Base-by-base conservation (phyloP, 2,329 filamentous ascomycete species). In the Chaetomiaceae sp. region DNA sequence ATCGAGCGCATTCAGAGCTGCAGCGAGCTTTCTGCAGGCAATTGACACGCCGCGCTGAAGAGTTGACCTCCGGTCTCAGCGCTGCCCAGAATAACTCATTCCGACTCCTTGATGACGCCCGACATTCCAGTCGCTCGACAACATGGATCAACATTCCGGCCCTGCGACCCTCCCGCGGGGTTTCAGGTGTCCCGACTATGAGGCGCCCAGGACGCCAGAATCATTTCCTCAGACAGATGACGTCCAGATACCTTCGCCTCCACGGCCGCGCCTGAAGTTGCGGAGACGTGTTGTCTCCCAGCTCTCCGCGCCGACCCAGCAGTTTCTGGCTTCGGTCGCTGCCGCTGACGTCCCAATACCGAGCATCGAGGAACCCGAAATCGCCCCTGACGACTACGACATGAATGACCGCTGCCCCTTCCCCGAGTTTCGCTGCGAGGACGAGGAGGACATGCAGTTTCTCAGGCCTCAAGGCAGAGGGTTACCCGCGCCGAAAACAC, bases 311-410 rank as follows among this genome's bases (percentile, higher is more conserved):
- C 81, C 83, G 2, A 85, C 83, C 1, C 75, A 83, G 63, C 81
- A 85, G 47, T 86, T 86, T 63, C 75, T 86, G n/a, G 82, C 81
- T 3, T 85, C 82, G 4, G 83, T 86, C 53, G 82, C 81, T 40
- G 81, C 82, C 17, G 83, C 81, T 56, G 83, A 86, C 64, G 72
- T 84, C 4, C 81, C 82, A 22, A 78, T 86, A 47, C 83, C 82
- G 14, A 85, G 82, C 65, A 84, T 86, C 52, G 83, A 86, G 66
- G 73, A 79, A 56, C 76, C 80, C 47, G 72, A 75, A 37, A 58
- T 65, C 29, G 67, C 70, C 22, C 61, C 69, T 36, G 47, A 60
- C 48, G 73, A 78, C 60, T 71, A 74, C 59, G 72, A 74, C 38
- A 75, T 77, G 72, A 64, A 68, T 33, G 69, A 72, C 55, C 64